Evolutionary conservation across 2,329 filamentous ascomycete genomes (phyloP).

Genomic region (Biscogniauxia marginata): DNA sequence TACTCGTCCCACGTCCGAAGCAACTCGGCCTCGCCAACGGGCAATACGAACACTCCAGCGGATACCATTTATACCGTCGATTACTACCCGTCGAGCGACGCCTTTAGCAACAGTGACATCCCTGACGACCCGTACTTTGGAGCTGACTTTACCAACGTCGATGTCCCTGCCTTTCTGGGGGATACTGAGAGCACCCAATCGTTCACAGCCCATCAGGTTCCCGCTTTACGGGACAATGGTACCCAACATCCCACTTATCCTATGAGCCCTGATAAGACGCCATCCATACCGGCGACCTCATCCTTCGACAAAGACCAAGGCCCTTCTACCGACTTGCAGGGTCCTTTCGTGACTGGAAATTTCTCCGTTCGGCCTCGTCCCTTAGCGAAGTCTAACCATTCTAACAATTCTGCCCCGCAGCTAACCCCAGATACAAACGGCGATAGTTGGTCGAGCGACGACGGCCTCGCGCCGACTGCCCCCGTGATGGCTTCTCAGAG

Average conservation of each 20-base stretch:
- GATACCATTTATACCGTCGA: constrained; percentile 48
- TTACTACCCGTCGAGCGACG: constrained; percentile 50
- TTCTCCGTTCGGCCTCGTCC: constrained; percentile 41
- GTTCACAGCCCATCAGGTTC: constrained; percentile 4
- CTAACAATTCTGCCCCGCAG: constrained; percentile 36
- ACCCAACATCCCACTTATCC: constrained; percentile 34
- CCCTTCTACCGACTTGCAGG: constrained; percentile 1
- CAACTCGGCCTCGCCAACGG: constrained; percentile 40
- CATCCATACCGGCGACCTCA: constrained; percentile 46
- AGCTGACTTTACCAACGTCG: constrained; percentile 44
- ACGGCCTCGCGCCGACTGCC: constrained; percentile 40
- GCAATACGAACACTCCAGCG: constrained; percentile 46
- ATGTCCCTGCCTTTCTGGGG: constrained; percentile 45
- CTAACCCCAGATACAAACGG: constrained; percentile 51
- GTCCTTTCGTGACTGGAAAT: constrained; percentile 41
- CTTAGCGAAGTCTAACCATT: constrained; percentile 30
- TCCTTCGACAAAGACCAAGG: constrained; percentile 27
- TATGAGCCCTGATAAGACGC: constrained; percentile 52
- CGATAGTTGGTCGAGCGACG: constrained; percentile 51
- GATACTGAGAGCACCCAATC: constrained; percentile 25
- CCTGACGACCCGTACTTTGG: constrained; percentile 52
- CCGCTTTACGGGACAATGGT: constrained; percentile 10
- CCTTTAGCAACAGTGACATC: constrained; percentile 39
- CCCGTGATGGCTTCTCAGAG: constrained; percentile 47
- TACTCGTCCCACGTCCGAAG: constrained; percentile 42